Base-by-base conservation (phyloP, 192 early-diverging fungal genomes). In the Diversispora epigaea region DNA sequence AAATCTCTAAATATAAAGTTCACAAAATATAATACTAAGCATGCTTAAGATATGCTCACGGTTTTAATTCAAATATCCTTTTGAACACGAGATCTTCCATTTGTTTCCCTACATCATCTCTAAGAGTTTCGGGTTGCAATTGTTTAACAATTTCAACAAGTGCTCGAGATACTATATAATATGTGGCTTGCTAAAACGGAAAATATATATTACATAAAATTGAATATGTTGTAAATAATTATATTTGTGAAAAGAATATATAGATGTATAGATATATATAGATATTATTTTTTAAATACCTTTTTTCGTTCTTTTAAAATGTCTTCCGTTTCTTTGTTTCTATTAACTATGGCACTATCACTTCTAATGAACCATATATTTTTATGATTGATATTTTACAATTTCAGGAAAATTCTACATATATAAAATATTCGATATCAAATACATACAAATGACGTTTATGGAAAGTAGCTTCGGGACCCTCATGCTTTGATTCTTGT, bases 61-160 rank as follows among this genome's bases (percentile, higher is more conserved):
- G 92, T 76, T 97, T 93, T 19, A 90, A 86, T 57, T 92, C 92
- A 71, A 88, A 88, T 40, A 99, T 80, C 77, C 97, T 96, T 39
- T 85, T 89, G 80, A 99, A 98, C 19, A 95, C 91, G 49, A 96
- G 90, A 77, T 97, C 94, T 83, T 99, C 98, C 32, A 98, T 80
- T 65, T 93, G 91, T 44, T 88, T 89, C 1, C 94, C 96, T 7
- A 96, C 81, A 52, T 94, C 91, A 55, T 94, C 90, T 11, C 90
- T 89, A 21, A 98, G 70, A 12, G 89, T 85, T 49, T 89, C 88
- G 17, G 87, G 80, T 58, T 89, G 88, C 4, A 98, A 83, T 52
- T 90, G 84, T 60, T 86, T 84, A 3, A 98, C 88, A 57, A 99
- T 93, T 70, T 92, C 93, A 44, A 93, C 91, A 67, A 98, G 80